phyloP scores from a whole-genome alignment of 306 rosid species.

The Trifolium repens region DNA sequence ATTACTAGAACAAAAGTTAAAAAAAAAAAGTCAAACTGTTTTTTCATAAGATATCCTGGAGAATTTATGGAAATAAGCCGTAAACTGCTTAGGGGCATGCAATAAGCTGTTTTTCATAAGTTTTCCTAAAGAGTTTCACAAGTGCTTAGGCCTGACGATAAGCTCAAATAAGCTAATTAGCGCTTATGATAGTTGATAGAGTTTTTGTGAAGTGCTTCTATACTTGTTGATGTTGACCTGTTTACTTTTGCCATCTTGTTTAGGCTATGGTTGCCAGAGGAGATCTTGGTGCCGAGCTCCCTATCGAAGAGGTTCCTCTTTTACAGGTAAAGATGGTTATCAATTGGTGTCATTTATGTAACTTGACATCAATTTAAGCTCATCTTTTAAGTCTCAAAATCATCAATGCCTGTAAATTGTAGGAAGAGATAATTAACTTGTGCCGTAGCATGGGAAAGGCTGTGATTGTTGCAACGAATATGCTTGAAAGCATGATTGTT shows the following conservation, averaged over 20 bases:
- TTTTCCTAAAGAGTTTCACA: no score
- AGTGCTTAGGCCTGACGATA: no score
- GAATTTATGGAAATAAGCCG: neutral
- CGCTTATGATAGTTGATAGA: neutral
- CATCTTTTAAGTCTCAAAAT: constrained; percentile 33
- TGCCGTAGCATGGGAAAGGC: constrained; percentile 99
- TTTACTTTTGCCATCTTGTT: constrained; percentile 25
- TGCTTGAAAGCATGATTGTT: constrained; percentile 99
- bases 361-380: constrained; percentile 24
- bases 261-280: constrained; percentile 71
- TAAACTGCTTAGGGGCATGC: neutral
- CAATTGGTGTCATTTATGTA: neutral
- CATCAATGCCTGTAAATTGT: constrained; percentile 28
- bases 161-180: no score
- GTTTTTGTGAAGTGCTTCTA: constrained; percentile 27
- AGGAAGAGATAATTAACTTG: constrained; percentile 91
- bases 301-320: constrained; percentile 64
- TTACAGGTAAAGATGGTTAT: constrained; percentile 47
- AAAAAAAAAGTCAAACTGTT: neutral
- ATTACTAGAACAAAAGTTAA: neutral
- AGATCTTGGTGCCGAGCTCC: constrained; percentile 67
- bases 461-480: constrained; percentile 96
- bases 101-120: no score
- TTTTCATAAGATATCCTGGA: neutral
- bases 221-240: neutral